Percentiles rank a stretch among this genome's conserved stretches.
phyloP scores from a whole-genome alignment of 495 filamentous ascomycete species.

The Hypoxylon perforatum region DNA sequence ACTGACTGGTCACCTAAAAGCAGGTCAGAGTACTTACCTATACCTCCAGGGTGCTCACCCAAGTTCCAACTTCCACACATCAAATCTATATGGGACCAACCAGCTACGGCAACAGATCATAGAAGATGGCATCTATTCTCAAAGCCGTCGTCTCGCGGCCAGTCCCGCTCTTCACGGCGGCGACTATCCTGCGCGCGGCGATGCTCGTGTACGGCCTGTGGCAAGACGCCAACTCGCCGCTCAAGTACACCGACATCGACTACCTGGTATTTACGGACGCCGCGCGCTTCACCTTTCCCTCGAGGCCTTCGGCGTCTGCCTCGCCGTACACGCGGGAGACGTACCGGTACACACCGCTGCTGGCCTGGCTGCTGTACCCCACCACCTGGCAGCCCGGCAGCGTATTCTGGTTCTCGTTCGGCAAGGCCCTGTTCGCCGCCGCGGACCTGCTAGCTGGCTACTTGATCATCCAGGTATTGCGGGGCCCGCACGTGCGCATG shows the following conservation, averaged over 20 bases:
- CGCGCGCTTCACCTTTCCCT: constrained; percentile 71
- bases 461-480: constrained; percentile 76
- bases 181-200: constrained; percentile 72
- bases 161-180: constrained; percentile 70
- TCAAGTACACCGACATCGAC: constrained; percentile 99
- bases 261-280: constrained; percentile 99
- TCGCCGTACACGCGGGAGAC: constrained; percentile 91
- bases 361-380: constrained; percentile 89
- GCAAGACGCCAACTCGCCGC: constrained; percentile 87
- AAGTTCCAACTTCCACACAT: too few species aligned
- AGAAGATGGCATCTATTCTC: constrained; percentile 36
- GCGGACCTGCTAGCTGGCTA: constrained; percentile 89
- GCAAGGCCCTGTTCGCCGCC: constrained; percentile 86
- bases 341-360: constrained; percentile 93
- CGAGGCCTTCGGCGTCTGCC: constrained; percentile 53
- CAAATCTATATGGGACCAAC: too few species aligned
- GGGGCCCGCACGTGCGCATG: constrained; percentile 42
- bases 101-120: neutral
- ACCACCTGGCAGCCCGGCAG: constrained; percentile 68
- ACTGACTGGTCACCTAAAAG: too few species aligned
- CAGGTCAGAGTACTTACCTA: too few species aligned
- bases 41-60: too few species aligned
- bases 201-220: constrained; percentile 88
- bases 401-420: constrained; percentile 77
- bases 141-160: constrained; percentile 52